These are phyloP conservation scores for Calamus simplicifolius DNA, from an alignment of 176 grass and related monocot genomes.

Conservation along the genomic window DNA sequence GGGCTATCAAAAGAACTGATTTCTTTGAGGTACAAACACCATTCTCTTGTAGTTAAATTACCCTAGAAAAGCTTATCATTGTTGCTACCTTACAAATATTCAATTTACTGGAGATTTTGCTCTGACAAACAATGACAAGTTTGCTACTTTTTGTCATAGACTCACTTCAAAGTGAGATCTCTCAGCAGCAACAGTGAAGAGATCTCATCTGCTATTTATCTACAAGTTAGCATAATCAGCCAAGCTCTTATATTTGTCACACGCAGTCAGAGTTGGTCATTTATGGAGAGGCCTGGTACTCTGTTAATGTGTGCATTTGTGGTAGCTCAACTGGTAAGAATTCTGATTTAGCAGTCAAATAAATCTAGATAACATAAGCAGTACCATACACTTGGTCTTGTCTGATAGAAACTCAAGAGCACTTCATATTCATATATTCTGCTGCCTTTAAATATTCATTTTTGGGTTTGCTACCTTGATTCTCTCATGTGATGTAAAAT, in stretches of 20 bases:
- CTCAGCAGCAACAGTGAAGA: conserved; percentile 33
- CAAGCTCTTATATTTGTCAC: conserved; percentile 91
- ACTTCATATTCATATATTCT: no score
- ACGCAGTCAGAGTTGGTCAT: conserved; percentile 53
- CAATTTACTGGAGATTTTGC: neutral
- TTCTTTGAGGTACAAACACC: conserved; percentile 58
- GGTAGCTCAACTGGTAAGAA: conserved; percentile 53
- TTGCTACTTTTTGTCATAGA: conserved; percentile 25
- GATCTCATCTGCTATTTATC: conserved; percentile 80
- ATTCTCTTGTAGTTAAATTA: no score
- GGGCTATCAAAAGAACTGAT: conserved; percentile 44
- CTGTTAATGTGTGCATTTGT: conserved; percentile 67
- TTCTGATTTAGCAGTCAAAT: neutral
- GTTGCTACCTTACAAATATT: no score
- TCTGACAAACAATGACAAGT: conserved; percentile 6
- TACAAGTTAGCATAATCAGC: conserved; percentile 83
- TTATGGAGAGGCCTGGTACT: conserved; percentile 56
- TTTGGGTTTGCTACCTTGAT: no score
- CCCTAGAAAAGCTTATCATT: no score
- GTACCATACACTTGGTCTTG: no score
- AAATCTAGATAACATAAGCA: neutral
- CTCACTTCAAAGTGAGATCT: conserved; percentile 49
- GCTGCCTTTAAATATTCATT: no score
- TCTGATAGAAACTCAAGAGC: no score
- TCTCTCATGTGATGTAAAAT: no score